Evolutionary conservation across 192 early-diverging fungal genomes (phyloP).

Genomic region (Linnemannia schmuckeri): DNA sequence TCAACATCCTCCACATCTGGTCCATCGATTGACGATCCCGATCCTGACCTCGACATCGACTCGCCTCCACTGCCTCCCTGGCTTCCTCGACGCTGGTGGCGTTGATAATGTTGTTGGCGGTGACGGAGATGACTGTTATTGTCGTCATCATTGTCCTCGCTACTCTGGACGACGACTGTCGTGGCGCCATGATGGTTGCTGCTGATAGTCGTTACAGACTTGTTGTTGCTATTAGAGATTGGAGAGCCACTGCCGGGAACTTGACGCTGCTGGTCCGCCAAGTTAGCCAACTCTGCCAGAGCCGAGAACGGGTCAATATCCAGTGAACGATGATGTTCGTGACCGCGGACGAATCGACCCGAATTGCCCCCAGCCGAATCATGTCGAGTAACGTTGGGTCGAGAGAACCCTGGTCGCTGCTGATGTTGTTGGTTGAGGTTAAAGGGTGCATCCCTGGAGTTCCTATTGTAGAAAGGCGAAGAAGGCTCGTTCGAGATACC

Average conservation of each 20-base stretch:
- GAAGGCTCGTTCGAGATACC: constrained; percentile 8
- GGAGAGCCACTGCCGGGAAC: constrained; percentile 15
- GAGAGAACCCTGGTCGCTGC: constrained; percentile 22
- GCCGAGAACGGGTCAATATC: constrained; percentile 48
- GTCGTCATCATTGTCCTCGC: constrained; percentile 12
- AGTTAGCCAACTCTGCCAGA: constrained; percentile 43
- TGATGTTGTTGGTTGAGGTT: constrained; percentile 20
- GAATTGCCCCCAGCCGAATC: constrained; percentile 5
- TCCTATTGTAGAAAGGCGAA: constrained; percentile 11
- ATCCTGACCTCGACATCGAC: constrained; percentile 34
- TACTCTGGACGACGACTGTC: constrained; percentile 10
- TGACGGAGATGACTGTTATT: neutral
- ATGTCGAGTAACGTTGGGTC: constrained; percentile 21
- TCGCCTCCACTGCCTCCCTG: constrained; percentile 17
- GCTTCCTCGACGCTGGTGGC: constrained; percentile 2
- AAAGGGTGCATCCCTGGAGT: neutral
- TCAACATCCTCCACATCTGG: constrained; percentile 28
- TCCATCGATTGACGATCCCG: constrained; percentile 10
- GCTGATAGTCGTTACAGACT: neutral
- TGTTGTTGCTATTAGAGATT: neutral
- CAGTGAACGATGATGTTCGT: constrained; percentile 48
- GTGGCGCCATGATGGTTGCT: constrained; percentile 5
- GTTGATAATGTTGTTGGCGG: neutral
- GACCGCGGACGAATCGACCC: constrained; percentile 30
- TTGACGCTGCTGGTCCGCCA: constrained; percentile 41